Evolutionary conservation across 805 yeast species (phyloP), one percentile per base, ranked within the genome.

Genomic region (Lipomyces japonicus): DNA sequence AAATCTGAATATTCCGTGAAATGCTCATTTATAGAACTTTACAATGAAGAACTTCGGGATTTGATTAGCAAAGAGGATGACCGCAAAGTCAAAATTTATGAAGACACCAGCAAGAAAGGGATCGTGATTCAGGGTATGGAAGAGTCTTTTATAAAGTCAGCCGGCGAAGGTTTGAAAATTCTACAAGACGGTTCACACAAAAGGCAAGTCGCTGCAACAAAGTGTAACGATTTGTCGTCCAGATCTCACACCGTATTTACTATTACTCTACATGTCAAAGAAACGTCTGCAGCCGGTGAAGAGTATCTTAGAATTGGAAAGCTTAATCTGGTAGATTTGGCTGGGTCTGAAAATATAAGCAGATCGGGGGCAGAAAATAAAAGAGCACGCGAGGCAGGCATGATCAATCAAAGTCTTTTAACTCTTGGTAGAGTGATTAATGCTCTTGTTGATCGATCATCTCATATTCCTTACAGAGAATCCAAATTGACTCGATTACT

Each of bases 311-410:
- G 80, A 56, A 68, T 73, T 36, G 82, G 88, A 4, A 87, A 86
- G 62, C 75, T 87, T 64, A 87, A 89, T 63, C 70, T 89, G 21
- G 97, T 91, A 4, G 97, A 91, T 70, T 73, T 91, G 57, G 98
- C 97, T 0, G 97, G 98, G 0, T 86, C 95, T 3, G 98, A 91
- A 65, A 90, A 90, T 64, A 83, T 91, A 46, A 78, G 74, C 56
- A 73, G 88, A 61, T 86, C 96, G 0, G 98, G 98, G 2, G 96
- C 97, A 0, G 74, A 79, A 22, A 81, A 85, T 58, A 84, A 80
- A 63, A 75, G 96, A 39, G 96, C 96, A 0, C 81, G 88, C 58
- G 98, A 91, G 64, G 96, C 97, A 0, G 97, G 96, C 0, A 80
- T 87, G 18, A 90, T 90, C 44, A 91, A 91, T 67, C 95, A 88